Base-by-base conservation (phyloP, 306 rosid genomes). In the Luffa acutangula region DNA sequence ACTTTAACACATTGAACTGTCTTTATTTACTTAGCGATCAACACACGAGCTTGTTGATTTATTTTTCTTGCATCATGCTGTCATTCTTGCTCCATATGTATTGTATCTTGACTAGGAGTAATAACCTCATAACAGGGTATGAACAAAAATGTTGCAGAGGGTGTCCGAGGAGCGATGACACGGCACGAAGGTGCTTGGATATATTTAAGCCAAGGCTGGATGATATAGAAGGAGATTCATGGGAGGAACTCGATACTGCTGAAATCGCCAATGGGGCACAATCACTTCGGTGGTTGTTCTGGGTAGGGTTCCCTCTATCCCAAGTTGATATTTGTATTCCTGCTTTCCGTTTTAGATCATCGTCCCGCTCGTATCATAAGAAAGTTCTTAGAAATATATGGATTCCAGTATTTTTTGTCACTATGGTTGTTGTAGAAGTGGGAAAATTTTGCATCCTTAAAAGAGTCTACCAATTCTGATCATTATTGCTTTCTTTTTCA, bases 121-220 rank as follows among this genome's bases (percentile, higher is more conserved):
- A 78, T 75, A 86, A 87, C 82, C 84, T 86, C 78, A 78, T 89
- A 91, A 83, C 88, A 89, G 91, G 94, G 78, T 85, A 80, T 92
- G 87, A 89, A 92, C 89, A 81, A 82, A 82, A 81, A 89, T 90
- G 77, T 87, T 91, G 92, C 97, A 95, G 97, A 87, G 98, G 97
- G 79, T 91, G 93, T 84, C 90, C 91, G 2, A 91, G 91, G 85
- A 95, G 97, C 57, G 90, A 91, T 78, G 62, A 71, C 77, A 87
- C 93, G 76, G 90, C 89, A 4, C 95, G 92, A 53, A 86, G 96
- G 79, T 92, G 96, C 90, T 86, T 92, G 86, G 86, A 84, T 78
- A 82, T 92, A 83, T 91, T 95, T 51, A 92, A 91, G 82, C 97
- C 98, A 18, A 87, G 84, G 81, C 84, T 95, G 81, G 89, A 90